Base-by-base conservation (phyloP, 2,329 filamentous ascomycete species). In the Epichloe hybrida region DNA sequence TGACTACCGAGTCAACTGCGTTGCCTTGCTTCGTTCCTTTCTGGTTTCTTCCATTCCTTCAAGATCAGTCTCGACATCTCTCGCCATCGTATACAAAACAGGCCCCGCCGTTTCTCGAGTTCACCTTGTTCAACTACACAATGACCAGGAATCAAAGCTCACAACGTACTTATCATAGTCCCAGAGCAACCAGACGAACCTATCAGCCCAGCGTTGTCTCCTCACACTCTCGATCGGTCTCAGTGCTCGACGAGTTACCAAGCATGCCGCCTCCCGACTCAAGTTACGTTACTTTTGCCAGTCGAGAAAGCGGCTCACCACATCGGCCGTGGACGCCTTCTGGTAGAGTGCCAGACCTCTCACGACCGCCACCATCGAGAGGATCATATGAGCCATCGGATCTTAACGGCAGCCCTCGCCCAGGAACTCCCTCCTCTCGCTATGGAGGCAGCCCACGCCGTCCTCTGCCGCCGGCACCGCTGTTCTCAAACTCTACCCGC, bases 391-490 rank as follows among this genome's bases (percentile, higher is more conserved):
- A 97, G 66, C 88, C 89, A 0, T 76, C 83, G 21, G 90, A 96
- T 59, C 69, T 97, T 53, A 91, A 97, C 61, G 93, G 93, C 46
- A 90, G 81, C 54, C 90, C 93, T 6, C 74, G 93, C 52, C 91
- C 93, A 1, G 91, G 91, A 5, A 96, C 91, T 0, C 89, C 91
- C 1, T 89, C 89, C 0, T 91, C 88, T 2, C 78, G 82, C 64
- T 96, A 97, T 64, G 86, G 89, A 20, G 86, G 89, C 3, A 94
- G 88, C 62, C 88, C 90, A 11, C 80, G 88, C 58, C 79, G 91
- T 51, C 91, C 91, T 3, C 73, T 97, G 35, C 93, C 93, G 3
- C 88, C 89, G 0, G 88, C 89, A 34, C 93, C 93, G 4, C 72
- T 95, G 8, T 97, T 95, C 62, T 79, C 84, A 2, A 73, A 69